A percentile compares a stretch with the other conserved stretches of the same genome.
Conservation (phyloP, 2,329 filamentous ascomycete genomes). For the Calonectria ilicicola region DNA sequence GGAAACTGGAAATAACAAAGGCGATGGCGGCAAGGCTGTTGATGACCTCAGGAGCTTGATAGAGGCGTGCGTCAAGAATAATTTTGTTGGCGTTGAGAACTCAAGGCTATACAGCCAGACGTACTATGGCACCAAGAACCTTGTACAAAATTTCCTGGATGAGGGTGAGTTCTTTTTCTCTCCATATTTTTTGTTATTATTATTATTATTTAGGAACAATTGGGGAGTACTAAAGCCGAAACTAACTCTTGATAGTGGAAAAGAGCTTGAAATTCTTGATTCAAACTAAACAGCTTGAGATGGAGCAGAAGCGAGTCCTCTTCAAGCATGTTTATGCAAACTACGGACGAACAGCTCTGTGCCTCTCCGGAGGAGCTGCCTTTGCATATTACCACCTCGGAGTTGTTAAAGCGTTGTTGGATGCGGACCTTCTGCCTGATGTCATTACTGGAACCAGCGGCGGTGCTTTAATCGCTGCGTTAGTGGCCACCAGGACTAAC, state of each 20-base stretch:
- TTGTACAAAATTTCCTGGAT: constrained; percentile 91
- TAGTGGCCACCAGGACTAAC: constrained; percentile 91
- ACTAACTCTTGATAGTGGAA: constrained; percentile 64
- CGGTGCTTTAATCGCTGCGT: constrained; percentile 87
- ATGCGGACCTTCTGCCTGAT: constrained; percentile 86
- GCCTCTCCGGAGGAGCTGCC: constrained; percentile 90
- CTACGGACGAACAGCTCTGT: constrained; percentile 91
- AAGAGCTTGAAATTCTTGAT: constrained; percentile 75
- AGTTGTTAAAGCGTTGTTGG: constrained; percentile 88
- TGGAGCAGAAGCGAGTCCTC: constrained; percentile 80
- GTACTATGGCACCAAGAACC: constrained; percentile 96
- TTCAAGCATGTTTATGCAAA: constrained; percentile 94
- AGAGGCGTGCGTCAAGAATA: constrained; percentile 96
- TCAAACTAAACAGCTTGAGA: constrained; percentile 73
- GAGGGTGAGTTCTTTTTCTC: constrained; percentile 67
- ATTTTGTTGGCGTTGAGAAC: constrained; percentile 96
- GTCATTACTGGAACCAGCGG: constrained; percentile 98
- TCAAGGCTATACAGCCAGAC: constrained; percentile 95
- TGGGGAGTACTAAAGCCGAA: background rate
- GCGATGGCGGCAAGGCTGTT: constrained; percentile 63
- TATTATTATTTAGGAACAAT: no score
- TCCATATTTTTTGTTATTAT: no score
- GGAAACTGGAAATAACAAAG: constrained; percentile 53
- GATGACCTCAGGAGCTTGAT: constrained; percentile 83
- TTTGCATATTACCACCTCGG: constrained; percentile 99